Percentiles rank a stretch among this genome's conserved stretches.
phyloP scores from a whole-genome alignment of 2,329 filamentous ascomycete genomes.

The Didymella segeticola region DNA sequence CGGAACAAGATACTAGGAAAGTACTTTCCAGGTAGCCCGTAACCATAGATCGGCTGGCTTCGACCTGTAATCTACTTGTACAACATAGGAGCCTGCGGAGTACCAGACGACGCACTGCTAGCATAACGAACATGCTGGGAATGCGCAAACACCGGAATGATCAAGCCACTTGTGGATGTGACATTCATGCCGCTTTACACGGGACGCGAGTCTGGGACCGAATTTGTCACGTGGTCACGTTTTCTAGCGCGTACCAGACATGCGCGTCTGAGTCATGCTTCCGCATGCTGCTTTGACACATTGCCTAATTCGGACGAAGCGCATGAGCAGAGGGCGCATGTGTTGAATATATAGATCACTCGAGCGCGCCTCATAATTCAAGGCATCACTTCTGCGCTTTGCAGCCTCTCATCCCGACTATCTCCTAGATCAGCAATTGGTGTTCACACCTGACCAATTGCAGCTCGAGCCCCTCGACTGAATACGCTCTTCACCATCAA shows the following conservation, averaged over 20 bases:
- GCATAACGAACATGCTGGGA: not conserved
- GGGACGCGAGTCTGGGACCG: slow-evolving; percentile 5
- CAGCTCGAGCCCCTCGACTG: not conserved
- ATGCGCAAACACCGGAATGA: not conserved
- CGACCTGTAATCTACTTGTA: slow-evolving; percentile 6
- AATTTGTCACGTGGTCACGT: slow-evolving; percentile 14
- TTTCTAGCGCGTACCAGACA: slow-evolving; percentile 16
- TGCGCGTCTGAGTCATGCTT: slow-evolving; percentile 41
- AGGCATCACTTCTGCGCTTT: slow-evolving; percentile 15
- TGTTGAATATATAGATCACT: slow-evolving; percentile 28
- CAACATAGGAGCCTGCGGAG: not conserved
- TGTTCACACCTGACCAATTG: not conserved
- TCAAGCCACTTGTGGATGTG: not conserved
- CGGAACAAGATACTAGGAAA: slow-evolving; percentile 62
- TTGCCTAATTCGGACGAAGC: slow-evolving; percentile 30
- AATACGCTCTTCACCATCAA: not conserved
- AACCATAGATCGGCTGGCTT: not conserved
- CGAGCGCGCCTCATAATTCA: slow-evolving; percentile 17
- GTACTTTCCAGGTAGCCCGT: slow-evolving; percentile 53
- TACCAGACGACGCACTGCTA: not conserved
- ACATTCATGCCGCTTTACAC: not conserved
- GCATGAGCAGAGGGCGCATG: slow-evolving; percentile 23
- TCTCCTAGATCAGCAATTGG: not conserved
- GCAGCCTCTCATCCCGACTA: slow-evolving; percentile 3
- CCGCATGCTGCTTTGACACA: slow-evolving; percentile 35